Evolutionary conservation across 1,284 basidiomycete species (phyloP).

Genomic region (Stygiomarasmius scandens): DNA sequence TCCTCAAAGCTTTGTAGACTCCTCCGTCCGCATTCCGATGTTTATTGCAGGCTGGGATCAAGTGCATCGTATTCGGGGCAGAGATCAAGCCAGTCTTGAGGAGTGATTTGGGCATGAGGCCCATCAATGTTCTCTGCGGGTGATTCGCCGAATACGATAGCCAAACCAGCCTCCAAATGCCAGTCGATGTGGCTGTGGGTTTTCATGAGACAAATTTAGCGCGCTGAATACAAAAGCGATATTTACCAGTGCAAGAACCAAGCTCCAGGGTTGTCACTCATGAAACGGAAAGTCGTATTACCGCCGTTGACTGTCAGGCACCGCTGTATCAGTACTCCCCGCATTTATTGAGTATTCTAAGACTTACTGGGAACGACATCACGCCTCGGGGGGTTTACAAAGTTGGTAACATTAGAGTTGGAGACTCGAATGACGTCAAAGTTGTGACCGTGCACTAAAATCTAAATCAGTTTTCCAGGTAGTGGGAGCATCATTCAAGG

Average conservation of each 20-base stretch:
- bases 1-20: not conserved
- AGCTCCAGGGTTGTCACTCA: constrained; percentile 37
- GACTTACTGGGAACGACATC: constrained; percentile 31
- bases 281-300: constrained; percentile 36
- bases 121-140: constrained; percentile 31
- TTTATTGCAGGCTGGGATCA: constrained; percentile 32
- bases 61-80: constrained; percentile 35
- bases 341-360: not conserved
- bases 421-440: constrained; percentile 35
- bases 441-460: constrained; percentile 39
- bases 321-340: not conserved
- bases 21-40: not conserved
- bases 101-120: constrained; percentile 31
- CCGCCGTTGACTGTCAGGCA: constrained; percentile 29
- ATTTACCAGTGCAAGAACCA: constrained; percentile 42
- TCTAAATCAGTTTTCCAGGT: not conserved
- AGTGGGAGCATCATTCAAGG: not conserved
- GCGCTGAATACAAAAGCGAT: not conserved
- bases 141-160: constrained; percentile 37
- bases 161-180: constrained; percentile 41
- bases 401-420: constrained; percentile 27
- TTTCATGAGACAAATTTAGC: not conserved
- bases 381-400: constrained; percentile 35
- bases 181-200: constrained; percentile 36
- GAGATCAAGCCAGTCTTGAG: constrained; percentile 33